These are phyloP conservation scores for Solioccasus polychromus DNA, from an alignment of 768 basidiomycete genomes.

Conservation along the genomic window DNA sequence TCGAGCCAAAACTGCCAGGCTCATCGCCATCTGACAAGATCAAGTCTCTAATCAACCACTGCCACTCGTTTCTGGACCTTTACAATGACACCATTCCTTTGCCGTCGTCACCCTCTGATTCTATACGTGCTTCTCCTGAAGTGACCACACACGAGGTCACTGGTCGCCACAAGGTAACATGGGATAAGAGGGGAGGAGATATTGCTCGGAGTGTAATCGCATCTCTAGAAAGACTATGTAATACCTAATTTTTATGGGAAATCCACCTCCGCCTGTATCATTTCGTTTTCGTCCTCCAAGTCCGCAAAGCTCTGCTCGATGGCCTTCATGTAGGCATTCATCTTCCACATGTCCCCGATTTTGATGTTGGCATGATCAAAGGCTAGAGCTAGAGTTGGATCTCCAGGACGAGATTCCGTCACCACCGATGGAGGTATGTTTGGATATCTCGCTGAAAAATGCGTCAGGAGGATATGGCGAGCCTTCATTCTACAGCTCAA, in stretches of 20 bases:
- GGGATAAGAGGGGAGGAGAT: slow-evolving; percentile 37
- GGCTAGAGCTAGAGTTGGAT: slow-evolving; percentile 65
- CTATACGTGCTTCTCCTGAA: slow-evolving; percentile 10
- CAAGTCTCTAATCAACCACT: slow-evolving; percentile 32
- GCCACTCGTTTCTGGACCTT: slow-evolving; percentile 40
- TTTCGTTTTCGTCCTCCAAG: slow-evolving; percentile 42
- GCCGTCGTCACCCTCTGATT: slow-evolving; percentile 23
- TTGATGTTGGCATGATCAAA: slow-evolving; percentile 76
- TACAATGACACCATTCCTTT: slow-evolving; percentile 35
- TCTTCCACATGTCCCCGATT: slow-evolving; percentile 83
- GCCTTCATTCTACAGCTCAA: slow-evolving; percentile 69
- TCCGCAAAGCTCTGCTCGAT: slow-evolving; percentile 63
- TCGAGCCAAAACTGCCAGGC: slow-evolving; percentile 38
- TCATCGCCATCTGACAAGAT: slow-evolving; percentile 29
- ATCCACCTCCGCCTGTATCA: slow-evolving; percentile 12
- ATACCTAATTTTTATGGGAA: slow-evolving; percentile 16
- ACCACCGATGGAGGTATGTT: slow-evolving; percentile 61
- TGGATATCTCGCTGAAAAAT: slow-evolving; percentile 94
- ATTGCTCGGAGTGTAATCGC: slow-evolving; percentile 49
- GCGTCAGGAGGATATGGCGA: slow-evolving; percentile 82
- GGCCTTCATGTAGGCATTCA: slow-evolving; percentile 70
- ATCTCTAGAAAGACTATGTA: slow-evolving; percentile 43
- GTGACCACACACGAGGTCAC: background rate
- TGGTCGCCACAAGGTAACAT: slow-evolving; percentile 9
- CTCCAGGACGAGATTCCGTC: slow-evolving; percentile 18